Base-by-base conservation (phyloP, 306 rosid genomes). In the Sicyos baderoa region DNA sequence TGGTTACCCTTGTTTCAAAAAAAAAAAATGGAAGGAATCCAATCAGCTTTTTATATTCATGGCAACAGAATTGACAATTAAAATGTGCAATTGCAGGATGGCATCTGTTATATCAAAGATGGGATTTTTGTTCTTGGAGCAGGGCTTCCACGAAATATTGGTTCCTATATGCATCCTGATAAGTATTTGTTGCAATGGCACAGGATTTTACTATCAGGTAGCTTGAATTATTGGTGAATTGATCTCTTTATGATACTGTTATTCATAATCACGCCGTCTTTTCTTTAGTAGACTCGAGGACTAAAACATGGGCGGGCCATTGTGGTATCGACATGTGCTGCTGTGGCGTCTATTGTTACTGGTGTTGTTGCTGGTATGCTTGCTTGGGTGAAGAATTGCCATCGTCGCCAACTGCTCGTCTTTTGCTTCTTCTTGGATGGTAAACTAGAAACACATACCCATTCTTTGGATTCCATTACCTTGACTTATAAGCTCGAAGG, bases 291-390 rank as follows among this genome's bases (percentile, higher is more conserved):
- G 98, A 92, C 98, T 79, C 86, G 91, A 11, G 96, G 98, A 56
- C 82, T 92, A 68, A 92, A 92, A 83, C 98, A 92, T 78, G 98
- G 98, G 65, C 82, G 96, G 79, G 98, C 96, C 47, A 86, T 92
- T 64, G 86, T 92, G 9, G 84, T 92, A 61, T 89, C 98, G 50
- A 93, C 98, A 32, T 93, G 98, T 79, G 95, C 95, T 55, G 93
- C 98, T 4, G 96, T 93, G 75, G 98, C 98, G 51, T 93, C 98
- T 45, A 93, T 93, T 79, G 82, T 93, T 73, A 93, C 96, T 21
- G 95, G 97, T 74, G 98, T 89, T 19, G 86, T 89, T 75, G 95
- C 98, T 60, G 98, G 98, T 64, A 93, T 93, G 98, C 85, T 93
- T 84, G 97, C 98, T 65, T 92, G 82, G 96, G 96, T 22, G 98